Base-by-base conservation (phyloP, 352 stramenopile species). In the Phytophthora idaei region DNA sequence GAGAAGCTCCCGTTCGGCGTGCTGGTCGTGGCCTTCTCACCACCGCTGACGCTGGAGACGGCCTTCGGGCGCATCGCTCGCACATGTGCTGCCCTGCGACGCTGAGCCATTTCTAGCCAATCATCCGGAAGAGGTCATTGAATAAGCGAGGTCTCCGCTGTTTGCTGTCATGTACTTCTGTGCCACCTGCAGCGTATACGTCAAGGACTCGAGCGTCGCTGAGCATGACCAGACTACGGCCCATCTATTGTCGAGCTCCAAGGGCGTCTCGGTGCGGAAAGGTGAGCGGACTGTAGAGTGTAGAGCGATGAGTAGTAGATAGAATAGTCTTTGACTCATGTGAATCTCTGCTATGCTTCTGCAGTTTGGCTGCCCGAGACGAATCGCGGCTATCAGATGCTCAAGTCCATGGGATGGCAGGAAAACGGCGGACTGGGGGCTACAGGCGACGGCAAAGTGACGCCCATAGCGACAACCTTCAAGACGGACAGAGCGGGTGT, bases 301-400 rank as follows among this genome's bases (percentile, higher is more conserved):
- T 61, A 31, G n/a, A 34, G 15, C 9, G 17, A 27, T 34, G 31
- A 39, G 12, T 37, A 29, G 5, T 5, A 11, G 3, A 27, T 36
- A 4, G 1, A 14, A n/a, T 10, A 15, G 12, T 61, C 27, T 15
- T 61, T 53, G 48, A 39, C 39, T n/a, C n/a, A 31, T 12, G 17
- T 17, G 32, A 46, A 21, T 39, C 32, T 21, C 25, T 29, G 42
- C n/a, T 64, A 11, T 58, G 56, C 68, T 14, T 41, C 28, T 58
- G 28, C 50, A 87, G 74, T 89, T 15, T 90, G 82, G 82, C 71
- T 90, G 39, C 80, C 82, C 2, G 80, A 88, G 65, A 80, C 80
- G n/a, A 90, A 90, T 55, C 78, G 80, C 21, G 80, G 82, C 29
- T 89, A 83, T 65, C 71, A 87, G 44, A 59, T 89, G 63, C 69